Evolutionary conservation across 169 alveolate genomes (phyloP).

Genomic region (Cryptosporidium muris): DNA sequence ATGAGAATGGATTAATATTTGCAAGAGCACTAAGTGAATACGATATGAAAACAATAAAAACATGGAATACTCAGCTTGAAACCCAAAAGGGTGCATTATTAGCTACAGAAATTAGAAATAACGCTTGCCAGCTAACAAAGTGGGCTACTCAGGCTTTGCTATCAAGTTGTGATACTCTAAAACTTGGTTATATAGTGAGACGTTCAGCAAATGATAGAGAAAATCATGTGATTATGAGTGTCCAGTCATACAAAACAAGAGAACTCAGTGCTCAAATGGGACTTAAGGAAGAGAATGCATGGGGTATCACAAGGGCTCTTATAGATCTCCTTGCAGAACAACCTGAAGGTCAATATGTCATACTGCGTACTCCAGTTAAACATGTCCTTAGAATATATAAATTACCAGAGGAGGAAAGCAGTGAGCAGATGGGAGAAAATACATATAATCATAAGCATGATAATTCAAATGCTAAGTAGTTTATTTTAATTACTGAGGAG

Average conservation of each 20-base stretch:
- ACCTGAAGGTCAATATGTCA: conserved; percentile 89
- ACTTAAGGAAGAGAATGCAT: conserved; percentile 85
- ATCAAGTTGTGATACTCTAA: conserved; percentile 87
- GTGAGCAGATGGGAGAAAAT: neutral
- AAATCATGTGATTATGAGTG: conserved; percentile 49
- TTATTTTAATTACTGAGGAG: no score
- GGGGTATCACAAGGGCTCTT: conserved; percentile 88
- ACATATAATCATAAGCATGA: no score
- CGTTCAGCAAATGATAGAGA: conserved; percentile 85
- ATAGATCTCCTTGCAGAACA: conserved; percentile 80
- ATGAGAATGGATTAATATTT: conserved; percentile 79
- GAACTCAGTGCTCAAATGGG: conserved; percentile 90
- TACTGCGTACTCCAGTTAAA: conserved; percentile 88
- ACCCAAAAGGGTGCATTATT: conserved; percentile 87
- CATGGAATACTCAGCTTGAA: conserved; percentile 87
- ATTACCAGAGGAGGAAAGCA: conserved; percentile 82
- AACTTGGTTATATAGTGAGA: conserved; percentile 86
- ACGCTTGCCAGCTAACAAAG: conserved; percentile 86
- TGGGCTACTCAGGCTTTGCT: conserved; percentile 88
- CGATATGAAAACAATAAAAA: conserved; percentile 82
- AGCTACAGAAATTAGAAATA: conserved; percentile 87
- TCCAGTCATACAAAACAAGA: conserved; percentile 86
- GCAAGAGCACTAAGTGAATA: conserved; percentile 86
- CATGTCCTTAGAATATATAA: conserved; percentile 85
- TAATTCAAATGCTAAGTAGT: no score